Percentiles rank a stretch among this genome's conserved stretches.
Conservation (phyloP, 176 grass and related monocot species). For the Ensete glaucum region DNA sequence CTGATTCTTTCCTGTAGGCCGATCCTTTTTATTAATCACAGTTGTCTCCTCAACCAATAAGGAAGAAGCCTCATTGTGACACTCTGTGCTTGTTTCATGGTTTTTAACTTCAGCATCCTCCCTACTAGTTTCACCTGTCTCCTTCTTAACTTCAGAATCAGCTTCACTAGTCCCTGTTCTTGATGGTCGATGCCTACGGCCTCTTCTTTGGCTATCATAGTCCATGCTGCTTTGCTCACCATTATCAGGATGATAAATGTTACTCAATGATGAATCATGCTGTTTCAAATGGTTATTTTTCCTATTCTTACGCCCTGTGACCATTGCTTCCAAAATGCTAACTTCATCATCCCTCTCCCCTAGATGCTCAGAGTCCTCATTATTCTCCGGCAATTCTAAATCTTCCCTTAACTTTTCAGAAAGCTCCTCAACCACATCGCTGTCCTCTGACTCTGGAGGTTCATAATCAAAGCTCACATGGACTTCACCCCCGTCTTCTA, state of each 20-base stretch:
- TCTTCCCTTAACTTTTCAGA: constrained; percentile 43
- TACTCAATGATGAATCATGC: constrained; percentile 10
- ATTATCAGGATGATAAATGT: background rate
- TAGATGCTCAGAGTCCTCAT: constrained; percentile 19
- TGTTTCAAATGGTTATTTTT: constrained; percentile 27
- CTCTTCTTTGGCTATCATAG: constrained; percentile 35
- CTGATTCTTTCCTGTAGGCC: constrained; percentile 31
- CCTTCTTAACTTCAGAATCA: background rate
- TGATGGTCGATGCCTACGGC: constrained; percentile 27
- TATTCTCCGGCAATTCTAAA: constrained; percentile 38
- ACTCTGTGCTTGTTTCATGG: constrained; percentile 26
- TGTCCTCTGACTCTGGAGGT: constrained; percentile 58
- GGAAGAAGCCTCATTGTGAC: constrained; percentile 30
- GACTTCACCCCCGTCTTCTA: constrained; percentile 44
- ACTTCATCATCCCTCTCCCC: constrained; percentile 31
- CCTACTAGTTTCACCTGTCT: constrained; percentile 24
- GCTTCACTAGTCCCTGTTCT: constrained; percentile 9
- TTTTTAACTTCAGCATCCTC: constrained; percentile 19
- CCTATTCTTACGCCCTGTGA: constrained; percentile 42
- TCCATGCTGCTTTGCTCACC: constrained; percentile 21
- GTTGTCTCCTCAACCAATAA: constrained; percentile 32
- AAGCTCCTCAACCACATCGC: constrained; percentile 50
- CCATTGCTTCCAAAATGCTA: constrained; percentile 57
- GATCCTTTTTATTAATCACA: constrained; percentile 33
- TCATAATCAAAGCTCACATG: constrained; percentile 69